Evolutionary conservation across 2,329 filamentous ascomycete species (phyloP), one percentile per base, ranked within the genome.

Genomic region (Capronia coronata): DNA sequence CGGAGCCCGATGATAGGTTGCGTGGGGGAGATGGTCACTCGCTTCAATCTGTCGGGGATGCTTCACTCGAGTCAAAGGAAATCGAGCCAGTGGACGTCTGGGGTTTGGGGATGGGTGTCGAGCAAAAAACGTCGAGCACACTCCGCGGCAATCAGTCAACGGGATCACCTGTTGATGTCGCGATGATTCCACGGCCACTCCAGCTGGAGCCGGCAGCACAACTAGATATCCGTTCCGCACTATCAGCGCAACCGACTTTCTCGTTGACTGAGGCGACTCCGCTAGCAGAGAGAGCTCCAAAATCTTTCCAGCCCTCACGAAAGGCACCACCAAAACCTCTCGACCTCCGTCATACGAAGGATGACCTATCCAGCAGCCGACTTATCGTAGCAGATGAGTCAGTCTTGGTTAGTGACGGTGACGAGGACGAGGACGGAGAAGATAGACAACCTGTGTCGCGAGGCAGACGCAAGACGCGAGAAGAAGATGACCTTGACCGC

Each of bases 321-420:
- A 96, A 94, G 66, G 80, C 84, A 4, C 89, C 90, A 2, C 91
- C 91, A 40, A 86, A 88, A 10, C 90, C 91, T 1, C 68, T 97
- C 46, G 83, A 90, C 62, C 74, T 97, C 19, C 76, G 75, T 18
- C 70, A 70, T 53, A 64, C 64, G 14, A 66, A 68, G 50, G 58
- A 52, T 30, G 57, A 54, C 22, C 18, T 48, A 21, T 23, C 40
- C 2, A 23, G 35, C 27, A 30, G 43, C n/a, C 45, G 47, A 37
- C 30, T 37, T 18, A 38, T 42, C 1, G 47, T 46, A 2, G 23
- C 40, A 11, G 22, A 18, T 13, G 56, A 57, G 10, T 37, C 34
- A 9, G 40, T 52, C n/a, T n/a, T n/a, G 13, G 22, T 50, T 16
- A 51, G 43, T 14, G 56, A 56, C 27, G 41, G 49, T 38, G 43